Evolutionary conservation across 2,329 filamentous ascomycete genomes (phyloP).

Genomic region (Cordyceps fumosorosea): DNA sequence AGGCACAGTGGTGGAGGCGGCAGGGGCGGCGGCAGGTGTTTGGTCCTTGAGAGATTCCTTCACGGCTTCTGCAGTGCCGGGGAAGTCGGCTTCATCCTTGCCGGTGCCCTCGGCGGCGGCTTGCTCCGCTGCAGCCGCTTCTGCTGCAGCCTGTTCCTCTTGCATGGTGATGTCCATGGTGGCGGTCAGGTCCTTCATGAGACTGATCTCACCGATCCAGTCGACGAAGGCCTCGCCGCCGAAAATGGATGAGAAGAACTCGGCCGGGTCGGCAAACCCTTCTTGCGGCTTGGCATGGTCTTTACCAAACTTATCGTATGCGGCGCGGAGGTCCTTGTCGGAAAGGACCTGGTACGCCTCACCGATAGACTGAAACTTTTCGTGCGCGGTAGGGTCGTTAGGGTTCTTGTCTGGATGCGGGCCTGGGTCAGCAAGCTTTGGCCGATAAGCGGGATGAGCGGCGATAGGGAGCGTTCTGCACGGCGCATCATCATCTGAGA

Average conservation of each 20-base stretch:
- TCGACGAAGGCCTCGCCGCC: conserved; percentile 93
- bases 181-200: conserved; percentile 97
- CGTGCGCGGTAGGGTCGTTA: conserved; percentile 86
- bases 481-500: not conserved
- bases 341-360: conserved; percentile 76
- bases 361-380: conserved; percentile 84
- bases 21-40: conserved; percentile 23
- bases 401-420: conserved; percentile 79
- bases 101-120: conserved; percentile 38
- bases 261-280: conserved; percentile 90
- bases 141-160: conserved; percentile 59
- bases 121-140: conserved; percentile 45
- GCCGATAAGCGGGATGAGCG: not conserved
- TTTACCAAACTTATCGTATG: conserved; percentile 97
- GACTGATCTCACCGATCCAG: conserved; percentile 94
- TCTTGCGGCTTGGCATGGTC: conserved; percentile 85
- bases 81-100: conserved; percentile 38
- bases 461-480: not conserved
- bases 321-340: conserved; percentile 76
- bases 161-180: conserved; percentile 98
- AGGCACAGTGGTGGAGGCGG: conserved; percentile 21
- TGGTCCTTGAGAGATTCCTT: conserved; percentile 46
- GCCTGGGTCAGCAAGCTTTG: conserved; percentile 6
- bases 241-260: conserved; percentile 99
- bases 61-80: conserved; percentile 50